Evolutionary conservation across 805 yeast species (phyloP), one percentile per base, ranked within the genome.

Genomic region (Candida rishiriensis): DNA sequence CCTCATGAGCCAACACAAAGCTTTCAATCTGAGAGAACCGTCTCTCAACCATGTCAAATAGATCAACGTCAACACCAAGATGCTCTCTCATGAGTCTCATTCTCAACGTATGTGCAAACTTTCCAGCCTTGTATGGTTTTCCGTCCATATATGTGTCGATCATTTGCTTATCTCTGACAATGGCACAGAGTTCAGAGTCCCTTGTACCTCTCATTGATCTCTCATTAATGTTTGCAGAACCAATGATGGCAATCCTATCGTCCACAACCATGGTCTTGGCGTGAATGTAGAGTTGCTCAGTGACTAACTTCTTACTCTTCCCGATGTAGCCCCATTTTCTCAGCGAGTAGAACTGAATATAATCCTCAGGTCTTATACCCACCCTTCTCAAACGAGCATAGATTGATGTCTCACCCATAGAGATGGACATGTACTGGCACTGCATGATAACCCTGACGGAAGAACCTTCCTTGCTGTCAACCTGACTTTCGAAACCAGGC

Each of bases 281-380:
- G 63, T 93, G 99, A 31, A 93, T 85, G 59, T 93, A 93, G 36
- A 93, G 72, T 59, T 90, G 97, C 56, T 93, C 99, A 2, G 96
- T 88, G 2, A 84, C 88, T 37, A 93, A 60, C 18, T 76, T 78
- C 44, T 83, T 75, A 41, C 78, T 70, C 1, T 83, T 82, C 1
- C 98, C 97, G 53, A 93, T 79, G 52, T 83, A 78, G 10, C 97
- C 96, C 99, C 99, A 93, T 64, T 93, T 90, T 57, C 99, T 73
- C 57, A 93, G 70, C 0, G 97, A 89, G 58, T 78, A 91, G 63
- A 93, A 93, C 44, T 87, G 95, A 47, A 93, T 88, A 59, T 93
- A 89, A 48, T 91, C 88, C 42, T 85, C 86, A 2, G 99, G 97
- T 41, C 80, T 81, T 50, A 93, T 88, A 9, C 95, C 95, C 39